phyloP scores from a whole-genome alignment of 1,284 basidiomycete genomes.

The Porodaedalea pini region DNA sequence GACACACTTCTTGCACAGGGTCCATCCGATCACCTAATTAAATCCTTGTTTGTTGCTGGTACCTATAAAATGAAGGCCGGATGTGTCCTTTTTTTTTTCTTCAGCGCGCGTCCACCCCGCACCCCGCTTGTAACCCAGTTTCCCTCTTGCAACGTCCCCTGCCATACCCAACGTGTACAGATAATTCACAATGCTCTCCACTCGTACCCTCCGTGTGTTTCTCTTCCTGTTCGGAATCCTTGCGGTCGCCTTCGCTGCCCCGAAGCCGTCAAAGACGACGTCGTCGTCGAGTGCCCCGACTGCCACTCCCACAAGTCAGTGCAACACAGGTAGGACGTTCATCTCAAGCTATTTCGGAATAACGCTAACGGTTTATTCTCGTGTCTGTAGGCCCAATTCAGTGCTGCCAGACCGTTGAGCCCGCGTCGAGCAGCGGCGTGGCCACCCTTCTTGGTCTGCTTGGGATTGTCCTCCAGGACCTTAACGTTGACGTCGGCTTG shows the following conservation, averaged over 20 bases:
- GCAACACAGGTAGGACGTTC: conserved; percentile 27
- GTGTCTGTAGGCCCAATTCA: conserved; percentile 21
- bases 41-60: neutral
- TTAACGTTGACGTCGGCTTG: conserved; percentile 27
- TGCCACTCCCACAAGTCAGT: conserved; percentile 21
- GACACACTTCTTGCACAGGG: neutral
- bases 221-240: conserved; percentile 23
- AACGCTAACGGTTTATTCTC: neutral
- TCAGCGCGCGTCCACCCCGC: neutral
- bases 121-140: neutral
- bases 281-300: neutral
- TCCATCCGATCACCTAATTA: neutral
- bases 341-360: neutral
- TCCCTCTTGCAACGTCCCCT: conserved; percentile 11
- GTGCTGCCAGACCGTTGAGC: conserved; percentile 31
- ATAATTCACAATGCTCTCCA: conserved; percentile 19
- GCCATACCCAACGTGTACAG: neutral
- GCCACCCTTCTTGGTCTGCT: conserved; percentile 23
- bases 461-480: conserved; percentile 25
- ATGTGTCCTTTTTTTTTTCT: conserved; percentile 8
- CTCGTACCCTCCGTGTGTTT: conserved; percentile 21
- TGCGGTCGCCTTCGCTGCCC: conserved; percentile 22
- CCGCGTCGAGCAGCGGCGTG: conserved; percentile 17
- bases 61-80: neutral
- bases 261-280: conserved; percentile 17